Base-by-base conservation (phyloP, 2,329 filamentous ascomycete genomes). In the Paraconiothyrium sp. region DNA sequence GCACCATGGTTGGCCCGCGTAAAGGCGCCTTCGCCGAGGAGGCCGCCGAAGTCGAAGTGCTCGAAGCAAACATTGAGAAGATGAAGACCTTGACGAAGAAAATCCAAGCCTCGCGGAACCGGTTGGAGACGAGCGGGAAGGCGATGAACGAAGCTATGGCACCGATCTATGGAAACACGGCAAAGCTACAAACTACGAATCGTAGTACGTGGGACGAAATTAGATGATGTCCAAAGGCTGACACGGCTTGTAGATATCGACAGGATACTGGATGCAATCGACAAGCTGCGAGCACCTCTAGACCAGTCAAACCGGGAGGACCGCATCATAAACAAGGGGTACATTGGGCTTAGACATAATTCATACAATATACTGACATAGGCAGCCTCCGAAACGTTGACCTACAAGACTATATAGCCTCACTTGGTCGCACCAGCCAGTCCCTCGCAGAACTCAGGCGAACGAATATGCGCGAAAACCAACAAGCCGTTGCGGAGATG, bases 241-340 rank as follows among this genome's bases (percentile, higher is more conserved):
- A 69, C 55, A 50, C n/a, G 27, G 11, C 9, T 20, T 20, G 39
- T 70, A 92, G 90, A 99, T 76, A 92, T 98, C 71, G 94, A 98
- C 74, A 86, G 88, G 64, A 89, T 97, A 39, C 88, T 97, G 61
- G 86, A 90, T 65, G 92, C 94, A 20, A 98, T 99, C 69, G 93
- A 97, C 64, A 89, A 90, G 64, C 85, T 98, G 44, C 90, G 92
- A 69, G 91, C 96, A 72, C 94, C 95, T n/a, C 89, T 94, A 63
- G 93, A 98, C 76, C 93, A 93, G 76, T 94, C 95, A 74, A 93
- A 91, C 69, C 89, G 92, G 65, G 95, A 99, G 78, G 95, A 99
- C 79, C 89, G 90, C 58, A 93, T 97, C 65, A 94, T 99, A 73
- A 89, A 93, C 57, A 88, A 89, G 67, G 93, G 93, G 86, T 88